Evolutionary conservation across 148 eudicot genomes (phyloP).

Genomic region (Rhododendron griersonianum): DNA sequence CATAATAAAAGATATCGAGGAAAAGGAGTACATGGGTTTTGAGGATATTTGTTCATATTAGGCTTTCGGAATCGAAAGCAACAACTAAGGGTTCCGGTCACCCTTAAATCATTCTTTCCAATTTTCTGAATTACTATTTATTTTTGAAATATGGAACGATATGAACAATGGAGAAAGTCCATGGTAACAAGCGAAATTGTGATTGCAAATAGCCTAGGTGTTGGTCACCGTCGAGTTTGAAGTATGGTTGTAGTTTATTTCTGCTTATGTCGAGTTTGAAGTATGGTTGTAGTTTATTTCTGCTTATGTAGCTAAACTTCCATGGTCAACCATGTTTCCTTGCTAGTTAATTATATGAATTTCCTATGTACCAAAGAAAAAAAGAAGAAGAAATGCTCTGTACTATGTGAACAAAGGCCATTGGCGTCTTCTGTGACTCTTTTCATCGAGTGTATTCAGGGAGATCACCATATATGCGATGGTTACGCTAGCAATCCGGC

Average conservation of each 20-base stretch:
- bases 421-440: not conserved
- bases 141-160: not conserved
- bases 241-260: too few relatives aligned
- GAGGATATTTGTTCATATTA: conserved; percentile 54
- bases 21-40: conserved; percentile 78
- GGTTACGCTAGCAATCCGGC: too few relatives aligned
- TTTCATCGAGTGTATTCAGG: not conserved
- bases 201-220: too few relatives aligned
- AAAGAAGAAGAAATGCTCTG: not conserved
- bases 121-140: not conserved
- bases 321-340: too few relatives aligned
- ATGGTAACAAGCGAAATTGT: not conserved
- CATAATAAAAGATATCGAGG: conserved; percentile 51
- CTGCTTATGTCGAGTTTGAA: too few relatives aligned
- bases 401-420: not conserved
- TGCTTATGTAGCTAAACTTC: too few relatives aligned
- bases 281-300: too few relatives aligned
- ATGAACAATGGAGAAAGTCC: not conserved
- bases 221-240: too few relatives aligned
- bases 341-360: too few relatives aligned
- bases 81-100: not conserved
- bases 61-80: not conserved
- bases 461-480: too few relatives aligned
- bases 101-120: not conserved
- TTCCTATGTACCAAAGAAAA: too few relatives aligned